Evolutionary conservation across 345 rosid species (phyloP).

Genomic region (Cardamine chenopodiifolia): DNA sequence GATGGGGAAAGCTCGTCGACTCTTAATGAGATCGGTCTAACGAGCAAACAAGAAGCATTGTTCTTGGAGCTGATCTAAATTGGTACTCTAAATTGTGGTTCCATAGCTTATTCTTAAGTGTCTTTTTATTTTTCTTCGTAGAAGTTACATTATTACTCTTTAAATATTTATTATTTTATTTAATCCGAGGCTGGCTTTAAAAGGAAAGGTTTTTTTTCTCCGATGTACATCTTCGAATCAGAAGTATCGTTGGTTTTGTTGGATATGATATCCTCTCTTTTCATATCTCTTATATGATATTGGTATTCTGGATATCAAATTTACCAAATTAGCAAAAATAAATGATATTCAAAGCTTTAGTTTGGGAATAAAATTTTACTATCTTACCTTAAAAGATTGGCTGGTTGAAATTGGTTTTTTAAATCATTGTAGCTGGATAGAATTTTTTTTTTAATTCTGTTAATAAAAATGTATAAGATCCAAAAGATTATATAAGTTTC

Average conservation of each 20-base stretch:
- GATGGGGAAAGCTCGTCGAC: slow-evolving; percentile 59
- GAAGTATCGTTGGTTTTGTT: not conserved
- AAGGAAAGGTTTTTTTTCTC: not conserved
- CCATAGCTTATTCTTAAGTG: not conserved
- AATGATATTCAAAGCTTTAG: not conserved
- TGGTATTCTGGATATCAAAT: not conserved
- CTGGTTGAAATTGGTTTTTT: not conserved
- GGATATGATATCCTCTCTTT: not conserved
- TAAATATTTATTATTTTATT: not conserved
- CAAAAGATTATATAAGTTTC: not conserved
- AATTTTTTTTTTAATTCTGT: too few relatives aligned
- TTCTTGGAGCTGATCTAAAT: slow-evolving; percentile 66
- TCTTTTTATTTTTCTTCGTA: not conserved
- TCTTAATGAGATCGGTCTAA: slow-evolving; percentile 72
- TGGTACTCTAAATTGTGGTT: not conserved
- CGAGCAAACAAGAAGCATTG: slow-evolving; percentile 83
- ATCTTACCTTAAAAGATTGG: too few relatives aligned
- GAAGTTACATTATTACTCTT: slow-evolving; percentile 1
- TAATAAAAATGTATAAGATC: not conserved
- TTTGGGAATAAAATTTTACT: not conserved
- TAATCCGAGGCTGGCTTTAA: not conserved
- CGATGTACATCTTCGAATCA: not conserved
- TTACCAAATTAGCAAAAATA: not conserved
- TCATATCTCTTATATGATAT: not conserved
- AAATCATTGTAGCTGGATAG: not conserved